Base-by-base conservation (phyloP, 1,139 yeast genomes). In the Blastobotrys buckinghamii region DNA sequence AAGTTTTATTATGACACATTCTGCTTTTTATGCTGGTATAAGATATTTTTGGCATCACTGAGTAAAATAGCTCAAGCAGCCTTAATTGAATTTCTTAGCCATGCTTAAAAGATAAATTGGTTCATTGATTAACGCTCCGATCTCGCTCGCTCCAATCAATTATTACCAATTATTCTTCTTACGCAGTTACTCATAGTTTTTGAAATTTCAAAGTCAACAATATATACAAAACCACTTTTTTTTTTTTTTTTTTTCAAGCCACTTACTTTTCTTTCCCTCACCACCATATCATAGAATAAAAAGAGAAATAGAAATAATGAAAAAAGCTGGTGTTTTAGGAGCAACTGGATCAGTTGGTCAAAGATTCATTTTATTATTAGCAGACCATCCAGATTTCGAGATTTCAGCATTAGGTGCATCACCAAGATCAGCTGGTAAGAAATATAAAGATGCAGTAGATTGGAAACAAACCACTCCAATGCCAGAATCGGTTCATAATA, bases 271-370 rank as follows among this genome's bases (percentile, higher is more conserved):
- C 35, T 32, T n/a, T 24, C 17, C 26, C 30, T 42, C 39, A 29
- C 27, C 12, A 19, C 33, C 19, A 5, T 13, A 12, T 20, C 15
- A 42, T 12, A n/a, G 2, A 16, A 26, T 17, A n/a, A 17, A 43
- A 6, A 20, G 22, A 16, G 13, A 19, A 20, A 24, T n/a, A 34
- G 29, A 15, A 2, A 17, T 36, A 16, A 44, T 12, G 30, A 44
- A 40, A 36, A 41, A 41, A 29, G 43, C 43, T 15, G 98, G 98
- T 72, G 96, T 92, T 60, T 75, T 92, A 56, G 98, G 98, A 48
- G 97, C 97, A 59, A 90, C 97, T 20, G 98, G 97, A 45, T 84
- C 96, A 39, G 99, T 92, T 42, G 99, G 99, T 48, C 99, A 92
- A 71, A 78, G 98, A 61, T 92, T 92, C 66, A 90, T 92, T 55